Percentiles rank a stretch among this genome's conserved stretches.
phyloP scores from a whole-genome alignment of 163 green algal genomes.

The Chlamydomonas reinhardtii region DNA sequence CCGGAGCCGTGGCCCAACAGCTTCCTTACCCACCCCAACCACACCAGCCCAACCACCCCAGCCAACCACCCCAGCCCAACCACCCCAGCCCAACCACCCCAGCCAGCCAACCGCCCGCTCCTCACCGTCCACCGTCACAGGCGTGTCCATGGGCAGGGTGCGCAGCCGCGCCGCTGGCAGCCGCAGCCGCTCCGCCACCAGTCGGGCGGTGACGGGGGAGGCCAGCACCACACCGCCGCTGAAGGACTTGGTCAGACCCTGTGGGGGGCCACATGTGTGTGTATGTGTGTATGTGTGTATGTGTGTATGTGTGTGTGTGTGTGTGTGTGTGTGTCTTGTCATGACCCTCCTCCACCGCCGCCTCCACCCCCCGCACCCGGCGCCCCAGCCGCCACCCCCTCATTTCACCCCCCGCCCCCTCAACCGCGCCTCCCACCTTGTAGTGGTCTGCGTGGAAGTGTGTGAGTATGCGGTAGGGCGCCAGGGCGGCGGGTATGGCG shows the following conservation, averaged over 20 bases:
- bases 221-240: slow-evolving; percentile 84
- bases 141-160: slow-evolving; percentile 65
- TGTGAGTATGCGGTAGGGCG: slow-evolving; percentile 87
- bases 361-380: background rate
- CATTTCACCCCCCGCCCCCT: no score
- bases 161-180: slow-evolving; percentile 65
- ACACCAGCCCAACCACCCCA: no score
- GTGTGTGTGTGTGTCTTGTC: no score
- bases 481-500: slow-evolving; percentile 28
- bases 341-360: no score
- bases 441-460: slow-evolving; percentile 97
- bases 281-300: background rate
- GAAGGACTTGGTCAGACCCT: slow-evolving; percentile 75
- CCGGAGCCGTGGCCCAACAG: no score
- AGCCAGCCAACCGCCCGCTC: no score
- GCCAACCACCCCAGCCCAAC: no score
- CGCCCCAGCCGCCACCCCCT: no score
- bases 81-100: no score
- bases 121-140: slow-evolving; percentile 59
- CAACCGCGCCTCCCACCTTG: slow-evolving; percentile 44
- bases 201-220: slow-evolving; percentile 81
- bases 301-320: no score
- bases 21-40: no score
- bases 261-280: background rate
- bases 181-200: slow-evolving; percentile 85